Base-by-base conservation (phyloP, 306 rosid species). In the Trifolium repens region DNA sequence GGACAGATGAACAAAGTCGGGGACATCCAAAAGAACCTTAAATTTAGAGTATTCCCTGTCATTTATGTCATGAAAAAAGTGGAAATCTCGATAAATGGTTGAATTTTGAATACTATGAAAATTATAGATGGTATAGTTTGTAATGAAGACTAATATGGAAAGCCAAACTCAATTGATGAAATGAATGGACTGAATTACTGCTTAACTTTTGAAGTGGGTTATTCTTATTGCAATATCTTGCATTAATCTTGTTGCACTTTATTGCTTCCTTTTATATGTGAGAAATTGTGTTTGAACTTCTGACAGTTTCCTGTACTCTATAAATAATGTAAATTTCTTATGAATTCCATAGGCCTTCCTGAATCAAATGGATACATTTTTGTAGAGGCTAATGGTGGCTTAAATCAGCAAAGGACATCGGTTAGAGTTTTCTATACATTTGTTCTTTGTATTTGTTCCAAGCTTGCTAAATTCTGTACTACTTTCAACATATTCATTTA, bases 311-410 rank as follows among this genome's bases (percentile, higher is more conserved):
- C 50, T 43, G 67, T 79, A 72, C 5, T 65, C 57, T 73, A n/a
- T 54, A 50, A 58, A 35, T 17, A 58, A 43, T 75, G 27, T 86
- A 52, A 49, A 50, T 72, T 50, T 83, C 43, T 30, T 44, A 46
- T 67, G 40, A 26, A 58, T 26, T 55, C 78, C 52, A 52, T 73
- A 92, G 97, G 86, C 58, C 80, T 89, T 64, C 90, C 96, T 2
- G 91, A 89, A 71, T 85, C 97, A 24, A 92, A 92, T 88, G 97
- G 97, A 72, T 88, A 80, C 84, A 88, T 92, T 52, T 88, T 87
- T 69, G 74, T 92, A 74, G 97, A 92, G 84, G 97, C 97, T 49
- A 92, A 92, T 78, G 97, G 97, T 72, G 97, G 97, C 62, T 74
- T 92, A 63, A 89, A 92, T 84, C 97, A 92, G 85, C 97, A 92